Conservation (phyloP, 2,329 filamentous ascomycete species). For the Stagonosporopsis chrysanthemi region DNA sequence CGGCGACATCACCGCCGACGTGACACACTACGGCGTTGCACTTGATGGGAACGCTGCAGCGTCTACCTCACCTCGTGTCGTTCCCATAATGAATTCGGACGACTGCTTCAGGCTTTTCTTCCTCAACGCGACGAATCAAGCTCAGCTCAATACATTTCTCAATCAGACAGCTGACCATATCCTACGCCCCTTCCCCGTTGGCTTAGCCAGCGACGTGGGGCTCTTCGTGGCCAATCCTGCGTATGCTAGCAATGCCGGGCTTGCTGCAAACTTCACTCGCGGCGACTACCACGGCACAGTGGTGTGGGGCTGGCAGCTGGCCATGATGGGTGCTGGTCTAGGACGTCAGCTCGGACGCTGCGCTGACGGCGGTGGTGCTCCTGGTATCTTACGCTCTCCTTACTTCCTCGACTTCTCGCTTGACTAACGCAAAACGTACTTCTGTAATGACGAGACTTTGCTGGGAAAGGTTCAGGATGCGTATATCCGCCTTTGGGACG, state of each 20-base stretch:
- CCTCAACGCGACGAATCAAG: slow-evolving; percentile 65
- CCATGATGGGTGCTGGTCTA: slow-evolving; percentile 69
- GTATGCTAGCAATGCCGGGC: slow-evolving; percentile 56
- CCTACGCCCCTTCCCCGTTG: slow-evolving; percentile 64
- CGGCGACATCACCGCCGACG: slow-evolving; percentile 52
- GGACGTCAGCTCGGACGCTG: slow-evolving; percentile 66
- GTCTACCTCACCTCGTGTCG: slow-evolving; percentile 53
- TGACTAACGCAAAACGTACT: slow-evolving; percentile 48
- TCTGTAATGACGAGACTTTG: slow-evolving; percentile 59
- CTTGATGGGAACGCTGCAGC: slow-evolving; percentile 55
- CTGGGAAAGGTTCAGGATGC: slow-evolving; percentile 56
- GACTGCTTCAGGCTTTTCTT: slow-evolving; percentile 70
- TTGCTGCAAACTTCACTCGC: slow-evolving; percentile 62
- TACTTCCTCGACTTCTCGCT: not conserved
- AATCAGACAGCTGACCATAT: slow-evolving; percentile 66
- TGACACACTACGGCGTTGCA: slow-evolving; percentile 64
- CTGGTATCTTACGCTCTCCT: not conserved
- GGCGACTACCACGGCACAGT: slow-evolving; percentile 70
- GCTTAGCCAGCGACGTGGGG: slow-evolving; percentile 64
- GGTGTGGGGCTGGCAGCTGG: slow-evolving; percentile 70
- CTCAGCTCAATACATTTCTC: slow-evolving; percentile 64
- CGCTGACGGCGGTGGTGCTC: slow-evolving; percentile 19
- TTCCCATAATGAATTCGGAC: slow-evolving; percentile 69
- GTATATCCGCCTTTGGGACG: slow-evolving; percentile 68
- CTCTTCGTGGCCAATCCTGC: slow-evolving; percentile 69